Base-by-base conservation (phyloP, 345 rosid genomes). In the Raphanus sativus region DNA sequence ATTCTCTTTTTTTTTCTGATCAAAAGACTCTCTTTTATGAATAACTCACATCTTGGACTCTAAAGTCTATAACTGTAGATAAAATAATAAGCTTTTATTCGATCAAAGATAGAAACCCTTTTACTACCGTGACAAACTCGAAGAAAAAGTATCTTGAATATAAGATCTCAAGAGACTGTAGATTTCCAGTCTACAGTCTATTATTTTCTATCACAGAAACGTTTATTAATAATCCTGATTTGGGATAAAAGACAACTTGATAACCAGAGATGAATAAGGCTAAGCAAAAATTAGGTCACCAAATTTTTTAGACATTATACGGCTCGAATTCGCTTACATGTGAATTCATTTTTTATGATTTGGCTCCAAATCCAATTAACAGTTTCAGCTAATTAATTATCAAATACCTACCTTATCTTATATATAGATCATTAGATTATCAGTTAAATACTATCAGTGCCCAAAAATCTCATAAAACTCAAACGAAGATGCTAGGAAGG, bases 401-500 rank as follows among this genome's bases (percentile, higher is more conserved):
- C 24, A 15, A 52, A 52, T 52, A 15, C 21, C 8, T 52, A 52
- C 3, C 24, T 6, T 52, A 52, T n/a, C 55, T 48, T 48, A 48
- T n/a, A 2, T 7, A 21, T 21, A 52, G 24, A 52, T 48, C 2
- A 12, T 42, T 42, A 12, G 7, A 13, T 13, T 48, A 48, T n/a
- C 54, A 48, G 54, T 0, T 48, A 48, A 13, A 48, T 48, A 48
- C 54, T n/a, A 48, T 48, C 1, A 52, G 24, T 16, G 58, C 58
- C 58, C 58, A 52, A 16, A 52, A 24, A 15, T 52, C 58, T 5
- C 2, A 52, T 52, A 52, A 60, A 26, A 3, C 7, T 12, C 8
- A 60, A 60, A 60, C 54, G 36, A 64, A 50, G 29, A 65, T 65
- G 71, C 71, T 26, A 55, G 42, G 58, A 54, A 52, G 58, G 58